Conservation (phyloP, 208 protist genomes). For the Acanthamoeba healyi region DNA sequence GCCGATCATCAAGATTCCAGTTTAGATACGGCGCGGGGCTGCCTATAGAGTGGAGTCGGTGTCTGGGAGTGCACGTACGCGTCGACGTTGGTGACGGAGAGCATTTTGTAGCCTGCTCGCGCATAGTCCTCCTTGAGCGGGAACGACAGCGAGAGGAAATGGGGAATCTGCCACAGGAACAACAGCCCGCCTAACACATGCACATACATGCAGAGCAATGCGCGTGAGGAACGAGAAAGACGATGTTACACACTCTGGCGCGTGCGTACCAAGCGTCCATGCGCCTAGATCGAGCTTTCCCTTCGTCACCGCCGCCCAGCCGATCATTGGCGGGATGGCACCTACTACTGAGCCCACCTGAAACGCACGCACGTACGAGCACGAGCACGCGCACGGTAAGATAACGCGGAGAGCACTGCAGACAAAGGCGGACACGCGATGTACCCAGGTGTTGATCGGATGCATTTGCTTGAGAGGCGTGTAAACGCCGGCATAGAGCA, state of each 20-base stretch:
- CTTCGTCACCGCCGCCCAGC: constrained; percentile 64
- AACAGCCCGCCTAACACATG: constrained; percentile 29
- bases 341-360: constrained; percentile 81
- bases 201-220: background rate
- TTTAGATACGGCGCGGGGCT: too few species aligned
- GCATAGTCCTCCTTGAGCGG: constrained; percentile 76
- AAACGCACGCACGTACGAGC: background rate
- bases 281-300: constrained; percentile 31
- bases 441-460: constrained; percentile 81
- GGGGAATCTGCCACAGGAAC: constrained; percentile 85
- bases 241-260: background rate
- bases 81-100: constrained; percentile 69
- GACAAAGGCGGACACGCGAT: too few species aligned
- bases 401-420: background rate
- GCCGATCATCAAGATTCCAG: too few species aligned
- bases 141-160: constrained; percentile 80
- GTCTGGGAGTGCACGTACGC: background rate
- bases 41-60: too few species aligned
- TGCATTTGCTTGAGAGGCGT: constrained; percentile 78
- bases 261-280: constrained; percentile 7
- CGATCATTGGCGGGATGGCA: constrained; percentile 84
- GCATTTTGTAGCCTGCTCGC: constrained; percentile 79
- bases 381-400: background rate
- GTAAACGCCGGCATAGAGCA: constrained; percentile 78
- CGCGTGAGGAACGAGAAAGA: background rate